These are phyloP conservation scores for Aspergillus panamensis DNA, from an alignment of 495 filamentous ascomycete species.

Conservation along the genomic window DNA sequence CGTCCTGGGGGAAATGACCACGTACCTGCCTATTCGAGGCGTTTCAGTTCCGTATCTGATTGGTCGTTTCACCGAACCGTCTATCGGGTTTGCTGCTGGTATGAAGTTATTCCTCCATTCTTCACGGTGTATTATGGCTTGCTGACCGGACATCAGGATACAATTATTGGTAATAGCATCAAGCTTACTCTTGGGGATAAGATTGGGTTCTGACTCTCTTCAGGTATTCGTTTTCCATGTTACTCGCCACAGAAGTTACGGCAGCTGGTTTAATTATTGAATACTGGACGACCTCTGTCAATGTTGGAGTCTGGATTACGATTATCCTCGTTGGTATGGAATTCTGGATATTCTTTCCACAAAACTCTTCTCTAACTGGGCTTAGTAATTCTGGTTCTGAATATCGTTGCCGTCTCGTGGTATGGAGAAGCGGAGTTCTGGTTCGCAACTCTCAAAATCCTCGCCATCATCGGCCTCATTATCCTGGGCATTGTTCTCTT, in stretches of 20 bases:
- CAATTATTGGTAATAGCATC: constrained; percentile 45
- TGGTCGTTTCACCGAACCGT: constrained; percentile 63
- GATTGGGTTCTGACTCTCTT: too few species aligned
- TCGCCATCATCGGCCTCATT: constrained; percentile 68
- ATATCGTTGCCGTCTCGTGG: constrained; percentile 63
- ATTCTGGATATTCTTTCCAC: constrained; percentile 8
- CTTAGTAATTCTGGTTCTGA: constrained; percentile 58
- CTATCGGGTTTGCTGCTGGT: constrained; percentile 69
- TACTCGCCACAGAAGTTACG: constrained; percentile 64
- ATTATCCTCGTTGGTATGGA: constrained; percentile 59
- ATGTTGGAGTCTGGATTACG: constrained; percentile 62
- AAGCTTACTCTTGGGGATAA: too few species aligned
- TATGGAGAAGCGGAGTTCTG: constrained; percentile 75
- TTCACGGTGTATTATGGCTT: not conserved
- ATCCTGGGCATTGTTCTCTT: constrained; percentile 65
- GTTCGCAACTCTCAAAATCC: constrained; percentile 70
- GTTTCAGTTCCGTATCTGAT: constrained; percentile 68
- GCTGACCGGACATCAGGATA: constrained; percentile 43
- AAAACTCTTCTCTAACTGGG: constrained; percentile 23
- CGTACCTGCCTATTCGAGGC: constrained; percentile 70
- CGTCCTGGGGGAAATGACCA: constrained; percentile 65
- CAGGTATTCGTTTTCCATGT: constrained; percentile 53
- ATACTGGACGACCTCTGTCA: constrained; percentile 57
- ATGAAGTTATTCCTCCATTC: constrained; percentile 1
- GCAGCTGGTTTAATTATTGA: constrained; percentile 65